Conservation (phyloP, 148 eudicot species). For the Diospyros kaki region DNA sequence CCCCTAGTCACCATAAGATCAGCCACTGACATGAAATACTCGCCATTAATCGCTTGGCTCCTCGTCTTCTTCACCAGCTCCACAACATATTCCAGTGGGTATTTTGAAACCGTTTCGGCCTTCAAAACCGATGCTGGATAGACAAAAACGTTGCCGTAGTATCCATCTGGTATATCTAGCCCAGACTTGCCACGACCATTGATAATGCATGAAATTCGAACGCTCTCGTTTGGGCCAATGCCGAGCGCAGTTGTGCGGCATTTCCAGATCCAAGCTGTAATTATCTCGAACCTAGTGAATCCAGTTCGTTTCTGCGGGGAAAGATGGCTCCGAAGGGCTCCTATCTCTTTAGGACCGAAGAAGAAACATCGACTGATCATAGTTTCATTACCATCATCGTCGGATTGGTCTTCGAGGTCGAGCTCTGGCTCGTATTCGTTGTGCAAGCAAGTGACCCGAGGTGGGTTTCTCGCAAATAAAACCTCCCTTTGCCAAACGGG, state of each 20-base stretch:
- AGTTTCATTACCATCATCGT: too few relatives aligned
- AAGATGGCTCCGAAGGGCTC: slow-evolving; percentile 13
- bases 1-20: too few relatives aligned
- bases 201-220: slow-evolving; percentile 26
- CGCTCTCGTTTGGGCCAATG: slow-evolving; percentile 19
- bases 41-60: slow-evolving; percentile 22
- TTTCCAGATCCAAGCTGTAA: slow-evolving; percentile 47
- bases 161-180: slow-evolving; percentile 13
- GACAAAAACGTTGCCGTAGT: slow-evolving; percentile 21
- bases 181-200: slow-evolving; percentile 9
- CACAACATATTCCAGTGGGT: slow-evolving; percentile 39
- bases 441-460: neutral
- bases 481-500: slow-evolving; percentile 27
- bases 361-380: neutral
- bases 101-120: slow-evolving; percentile 19
- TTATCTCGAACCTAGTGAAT: slow-evolving; percentile 30
- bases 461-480: slow-evolving; percentile 3
- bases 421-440: slow-evolving; percentile 13
- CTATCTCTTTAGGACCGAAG: slow-evolving; percentile 14
- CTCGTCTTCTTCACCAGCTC: slow-evolving; percentile 38
- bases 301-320: neutral
- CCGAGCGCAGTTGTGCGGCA: slow-evolving; percentile 44
- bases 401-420: neutral
- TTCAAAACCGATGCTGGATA: slow-evolving; percentile 22
- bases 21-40: slow-evolving; percentile 1